These are phyloP conservation scores for Apiospora aurea DNA, from an alignment of 2,329 filamentous ascomycete species.

Conservation along the genomic window DNA sequence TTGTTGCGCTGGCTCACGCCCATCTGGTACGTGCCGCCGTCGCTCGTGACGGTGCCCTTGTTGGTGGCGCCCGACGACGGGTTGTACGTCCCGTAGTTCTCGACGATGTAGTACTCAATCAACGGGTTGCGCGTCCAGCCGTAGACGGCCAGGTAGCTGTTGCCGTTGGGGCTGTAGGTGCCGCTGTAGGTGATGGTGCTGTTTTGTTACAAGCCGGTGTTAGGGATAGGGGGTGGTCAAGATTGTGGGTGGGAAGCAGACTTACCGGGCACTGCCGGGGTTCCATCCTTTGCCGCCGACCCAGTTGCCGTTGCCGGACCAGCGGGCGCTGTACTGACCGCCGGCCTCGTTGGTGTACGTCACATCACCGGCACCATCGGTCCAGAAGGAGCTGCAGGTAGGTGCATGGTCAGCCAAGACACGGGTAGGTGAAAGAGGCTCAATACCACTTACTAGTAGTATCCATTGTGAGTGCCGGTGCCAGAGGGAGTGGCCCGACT, in stretches of 20 bases:
- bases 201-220: neutral
- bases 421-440: neutral
- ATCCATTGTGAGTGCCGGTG: slow-evolving; percentile 17
- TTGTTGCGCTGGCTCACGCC: slow-evolving; percentile 44
- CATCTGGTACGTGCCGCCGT: slow-evolving; percentile 45
- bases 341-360: slow-evolving; percentile 62
- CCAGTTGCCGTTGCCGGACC: slow-evolving; percentile 55
- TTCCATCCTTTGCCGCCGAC: slow-evolving; percentile 59
- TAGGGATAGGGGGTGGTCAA: neutral
- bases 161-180: slow-evolving; percentile 53
- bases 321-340: slow-evolving; percentile 57
- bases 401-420: neutral
- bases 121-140: slow-evolving; percentile 49
- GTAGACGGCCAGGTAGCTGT: slow-evolving; percentile 50
- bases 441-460: slow-evolving; percentile 18
- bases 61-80: slow-evolving; percentile 45
- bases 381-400: slow-evolving; percentile 60
- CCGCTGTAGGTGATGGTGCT: slow-evolving; percentile 59
- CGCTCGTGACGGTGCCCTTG: slow-evolving; percentile 41
- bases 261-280: slow-evolving; percentile 33
- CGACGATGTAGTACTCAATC: slow-evolving; percentile 51
- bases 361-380: slow-evolving; percentile 56
- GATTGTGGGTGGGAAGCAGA: neutral
- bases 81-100: slow-evolving; percentile 52
- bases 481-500: neutral